Evolutionary conservation across 148 eudicot genomes (phyloP).

Genomic region (Salicornia ramosissima): DNA sequence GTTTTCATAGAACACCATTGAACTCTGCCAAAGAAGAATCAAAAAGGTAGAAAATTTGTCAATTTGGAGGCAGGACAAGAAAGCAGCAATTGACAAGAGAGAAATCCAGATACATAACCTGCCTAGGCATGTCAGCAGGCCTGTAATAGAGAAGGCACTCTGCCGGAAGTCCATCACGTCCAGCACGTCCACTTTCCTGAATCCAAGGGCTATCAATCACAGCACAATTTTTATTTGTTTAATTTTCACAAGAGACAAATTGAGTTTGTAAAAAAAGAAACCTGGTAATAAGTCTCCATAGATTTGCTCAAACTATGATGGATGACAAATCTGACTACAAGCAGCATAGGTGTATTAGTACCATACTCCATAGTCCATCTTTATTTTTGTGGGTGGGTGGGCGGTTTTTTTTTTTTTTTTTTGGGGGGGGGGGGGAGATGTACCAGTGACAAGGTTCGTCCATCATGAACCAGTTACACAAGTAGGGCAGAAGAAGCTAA

Average conservation of each 20-base stretch:
- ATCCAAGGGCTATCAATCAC: constrained; percentile 17
- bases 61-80: not conserved
- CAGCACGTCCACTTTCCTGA: constrained; percentile 99
- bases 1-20: constrained; percentile 97
- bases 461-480: not conserved
- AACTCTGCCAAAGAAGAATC: constrained; percentile 64
- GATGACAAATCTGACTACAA: constrained; percentile 96
- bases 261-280: constrained; percentile 21
- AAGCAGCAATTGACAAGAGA: constrained; percentile 10
- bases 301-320: constrained; percentile 99
- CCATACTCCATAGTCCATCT: not conserved
- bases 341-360: constrained; percentile 22
- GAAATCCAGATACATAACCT: constrained; percentile 40
- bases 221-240: no score
- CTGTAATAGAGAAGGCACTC: constrained; percentile 87
- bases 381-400: no score
- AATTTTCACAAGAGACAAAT: not conserved
- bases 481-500: not conserved
- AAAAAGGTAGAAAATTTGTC: not conserved
- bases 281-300: constrained; percentile 99
- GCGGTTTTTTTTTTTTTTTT: no score
- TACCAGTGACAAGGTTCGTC: not conserved
- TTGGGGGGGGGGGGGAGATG: no score
- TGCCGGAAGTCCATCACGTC: constrained; percentile 97
- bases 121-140: constrained; percentile 93